Evolutionary conservation across 2,329 filamentous ascomycete species (phyloP), one percentile per base, ranked within the genome.

Genomic region (Aspergillus nomiae): DNA sequence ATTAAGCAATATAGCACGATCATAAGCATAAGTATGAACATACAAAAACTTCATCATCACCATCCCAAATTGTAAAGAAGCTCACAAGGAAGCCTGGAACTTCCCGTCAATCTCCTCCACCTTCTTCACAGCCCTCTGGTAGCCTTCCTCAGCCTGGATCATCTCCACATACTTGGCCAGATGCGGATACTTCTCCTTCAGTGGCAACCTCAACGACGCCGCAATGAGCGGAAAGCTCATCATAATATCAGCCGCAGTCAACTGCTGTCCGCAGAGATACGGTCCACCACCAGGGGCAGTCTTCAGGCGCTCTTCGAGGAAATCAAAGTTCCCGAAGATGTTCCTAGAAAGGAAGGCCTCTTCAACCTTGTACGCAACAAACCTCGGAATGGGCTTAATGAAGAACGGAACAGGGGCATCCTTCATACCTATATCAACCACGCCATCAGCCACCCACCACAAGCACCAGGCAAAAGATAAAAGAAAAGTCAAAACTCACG

Each of bases 341-440:
- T 82, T 81, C 24, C 75, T 76, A 6, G 71, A 66, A 19, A 83
- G 66, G 65, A 78, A 83, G 5, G 70, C 69, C 6, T 75, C 67
- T 50, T 81, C 76, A 21, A 83, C 73, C 57, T 77, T 76, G 41
- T 76, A 74, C 9, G 85, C 85, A 24, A 91, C 83, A 7, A 80
- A 77, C 6, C 78, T 77, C 16, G 87, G 87, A 64, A 92, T 82
- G 2, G 88, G 88, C 66, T 85, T 88, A 71, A 91, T 80, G 80
- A 91, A 90, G 82, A 91, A 91, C 0, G 89, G 89, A 0, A 89
- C 83, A 0, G 86, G 82, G 0, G 85, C 79, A 26, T 79, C 80
- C 65, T 81, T 80, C 65, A 88, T 78, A 51, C 69, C 81, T 80
- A 36, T 5, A 28, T 24, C 21, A 24, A 24, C 45, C 64, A 61